These are phyloP conservation scores for Saccharomycopsis sp. DNA, from an alignment of 805 yeast genomes.

Conservation along the genomic window DNA sequence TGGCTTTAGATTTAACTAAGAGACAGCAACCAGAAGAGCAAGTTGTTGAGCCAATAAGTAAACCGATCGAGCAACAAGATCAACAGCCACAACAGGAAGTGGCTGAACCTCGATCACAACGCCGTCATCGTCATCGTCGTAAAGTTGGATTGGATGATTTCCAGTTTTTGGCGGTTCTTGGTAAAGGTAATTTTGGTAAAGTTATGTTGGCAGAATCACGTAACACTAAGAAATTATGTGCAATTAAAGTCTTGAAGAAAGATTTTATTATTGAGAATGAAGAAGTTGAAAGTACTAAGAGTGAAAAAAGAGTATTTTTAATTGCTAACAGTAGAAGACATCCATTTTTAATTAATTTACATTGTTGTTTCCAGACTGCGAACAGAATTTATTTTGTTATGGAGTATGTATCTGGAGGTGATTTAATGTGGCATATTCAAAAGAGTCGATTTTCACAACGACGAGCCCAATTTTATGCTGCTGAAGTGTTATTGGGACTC, in stretches of 20 bases:
- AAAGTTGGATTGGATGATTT: conserved; percentile 91
- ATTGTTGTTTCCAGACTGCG: conserved; percentile 96
- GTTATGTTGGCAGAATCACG: conserved; percentile 96
- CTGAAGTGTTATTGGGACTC: conserved; percentile 87
- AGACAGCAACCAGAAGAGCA: conserved; percentile 10
- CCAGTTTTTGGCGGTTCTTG: conserved; percentile 87
- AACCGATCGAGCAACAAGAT: conserved; percentile 16
- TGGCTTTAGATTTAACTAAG: conserved; percentile 12
- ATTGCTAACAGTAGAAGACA: conserved; percentile 80
- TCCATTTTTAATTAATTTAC: conserved; percentile 86
- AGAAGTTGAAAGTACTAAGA: conserved; percentile 90
- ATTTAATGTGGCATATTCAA: conserved; percentile 98
- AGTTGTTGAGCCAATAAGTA: conserved; percentile 1
- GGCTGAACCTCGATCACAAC: conserved; percentile 4
- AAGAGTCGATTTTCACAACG: conserved; percentile 80
- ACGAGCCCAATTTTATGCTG: conserved; percentile 95
- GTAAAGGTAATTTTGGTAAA: conserved; percentile 98
- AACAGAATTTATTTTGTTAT: conserved; percentile 95
- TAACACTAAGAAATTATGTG: conserved; percentile 74
- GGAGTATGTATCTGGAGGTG: conserved; percentile 98
- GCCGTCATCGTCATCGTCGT: conserved; percentile 38
- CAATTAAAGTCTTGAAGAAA: conserved; percentile 93
- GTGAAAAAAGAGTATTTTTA: conserved; percentile 84
- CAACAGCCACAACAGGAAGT: conserved; percentile 9
- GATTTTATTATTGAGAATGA: conserved; percentile 93